Evolutionary conservation across 2,329 filamentous ascomycete genomes (phyloP), one percentile per base, ranked within the genome.

Genomic region (Pseudopithomyces chartarum): DNA sequence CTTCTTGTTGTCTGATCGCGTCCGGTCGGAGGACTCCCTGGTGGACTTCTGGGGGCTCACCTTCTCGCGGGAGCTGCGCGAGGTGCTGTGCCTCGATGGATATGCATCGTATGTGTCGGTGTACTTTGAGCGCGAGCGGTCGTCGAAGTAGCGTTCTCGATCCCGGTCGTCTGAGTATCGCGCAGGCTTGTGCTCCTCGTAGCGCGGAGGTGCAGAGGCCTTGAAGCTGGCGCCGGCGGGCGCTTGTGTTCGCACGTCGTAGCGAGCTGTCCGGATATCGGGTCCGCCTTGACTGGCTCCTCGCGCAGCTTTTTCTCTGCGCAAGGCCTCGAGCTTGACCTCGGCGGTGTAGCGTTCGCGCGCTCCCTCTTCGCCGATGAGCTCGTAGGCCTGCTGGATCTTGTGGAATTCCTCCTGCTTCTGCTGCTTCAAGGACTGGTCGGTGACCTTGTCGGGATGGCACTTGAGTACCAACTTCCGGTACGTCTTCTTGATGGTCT

Each of bases 361-460:
- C 71, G 88, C 86, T 6, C 80, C 82, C 26, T 94, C 90, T 71
- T 97, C 89, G 69, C 87, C 90, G 58, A 99, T 85, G 29, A 95
- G 82, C 77, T 98, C 95, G 77, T 97, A 99, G 49, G 95, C 93
- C 67, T 93, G 87, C 75, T 97, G 93, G 33, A 98, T 91, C 73
- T 87, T 88, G 77, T 97, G 92, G 70, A 98, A 99, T 76, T 96
- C 89, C 66, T 92, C 88, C 66, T 90, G 87, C 75, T 93, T 96
- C 66, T 86, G 80, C 57, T 87, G 86, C 77, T 95, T 96, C 68
- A 90, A 81, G 15, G 86, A 81, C 52, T 89, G 87, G 68, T 96
- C 87, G 64, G 92, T 88, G 60, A 96, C 86, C 79, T 97, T 96
- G 81, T 97, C 93, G 33, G 93, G 93, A 67, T 97, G 93, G 72